These are phyloP conservation scores for Cercospora sp. DNA, from an alignment of 2,329 filamentous ascomycete species.

Conservation along the genomic window DNA sequence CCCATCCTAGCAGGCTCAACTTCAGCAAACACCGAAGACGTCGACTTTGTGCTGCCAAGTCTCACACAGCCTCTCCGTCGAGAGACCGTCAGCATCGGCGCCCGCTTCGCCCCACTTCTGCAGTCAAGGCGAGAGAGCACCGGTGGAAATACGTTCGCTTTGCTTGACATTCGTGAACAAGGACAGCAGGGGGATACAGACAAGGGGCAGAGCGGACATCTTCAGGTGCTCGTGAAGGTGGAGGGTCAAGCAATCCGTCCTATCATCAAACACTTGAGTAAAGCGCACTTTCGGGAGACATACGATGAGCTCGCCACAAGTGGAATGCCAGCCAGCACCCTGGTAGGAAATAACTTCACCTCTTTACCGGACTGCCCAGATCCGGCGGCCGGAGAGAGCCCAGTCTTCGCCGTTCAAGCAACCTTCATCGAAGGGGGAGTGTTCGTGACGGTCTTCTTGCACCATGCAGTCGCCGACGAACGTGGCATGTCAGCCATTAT, in stretches of 20 bases:
- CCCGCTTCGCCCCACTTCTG: background rate
- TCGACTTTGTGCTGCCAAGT: background rate
- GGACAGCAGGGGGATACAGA: background rate
- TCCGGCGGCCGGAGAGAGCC: constrained; percentile 6
- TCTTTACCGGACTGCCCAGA: constrained; percentile 25
- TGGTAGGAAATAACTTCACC: constrained; percentile 17
- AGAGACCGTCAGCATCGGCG: background rate
- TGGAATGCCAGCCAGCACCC: constrained; percentile 20
- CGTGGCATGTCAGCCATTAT: constrained; percentile 23
- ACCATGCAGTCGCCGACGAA: constrained; percentile 28
- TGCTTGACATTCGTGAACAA: background rate
- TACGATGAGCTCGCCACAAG: constrained; percentile 8
- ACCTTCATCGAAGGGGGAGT: constrained; percentile 29
- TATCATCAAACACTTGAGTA: constrained; percentile 14
- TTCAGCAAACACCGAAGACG: background rate
- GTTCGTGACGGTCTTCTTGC: constrained; percentile 27
- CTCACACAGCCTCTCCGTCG: background rate
- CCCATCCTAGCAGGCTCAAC: constrained; percentile 16
- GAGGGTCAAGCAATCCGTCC: constrained; percentile 22
- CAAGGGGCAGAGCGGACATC: constrained; percentile 14
- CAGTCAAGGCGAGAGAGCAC: background rate
- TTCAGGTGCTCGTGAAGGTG: constrained; percentile 22
- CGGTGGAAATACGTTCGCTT: background rate
- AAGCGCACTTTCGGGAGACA: constrained; percentile 9
- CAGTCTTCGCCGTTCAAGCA: constrained; percentile 28